Evolutionary conservation across 169 alveolate genomes (phyloP), one percentile per base, ranked within the genome.

Genomic region (Plasmodium falciparum): DNA sequence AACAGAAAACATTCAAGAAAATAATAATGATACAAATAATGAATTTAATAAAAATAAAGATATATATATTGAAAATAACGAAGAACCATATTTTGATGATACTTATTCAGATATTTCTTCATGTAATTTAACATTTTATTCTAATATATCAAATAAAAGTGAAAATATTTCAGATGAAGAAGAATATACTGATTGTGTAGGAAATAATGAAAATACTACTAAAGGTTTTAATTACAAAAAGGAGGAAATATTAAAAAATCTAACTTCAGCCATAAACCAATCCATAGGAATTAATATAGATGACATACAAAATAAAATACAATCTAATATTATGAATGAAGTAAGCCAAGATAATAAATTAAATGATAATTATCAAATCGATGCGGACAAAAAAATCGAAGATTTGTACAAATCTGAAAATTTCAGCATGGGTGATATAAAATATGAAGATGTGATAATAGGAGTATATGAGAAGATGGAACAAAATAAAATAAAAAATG

Each of bases 91-190:
- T 20, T n/a, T 17, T 43, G 78, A 76, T 63, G 89, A 76, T 24
- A 76, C 15, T 9, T 17, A 13, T 4, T 63, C 89, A n/a, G 73
- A 65, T 45, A 65, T 52, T 12, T 71, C 63, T 47, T 76, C 89
- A 3, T 63, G 78, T 12, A 63, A 76, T 22, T 47, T 76, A 76
- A 76, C 89, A n/a, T 76, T 76, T 29, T 50, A 76, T 76, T 76
- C 89, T 0, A 76, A 76, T 24, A 62, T 76, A 11, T 65, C 89
- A 9, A 39, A 65, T 65, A 49, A 29, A 26, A 75, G 22, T 33
- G 43, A 65, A 20, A 49, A 50, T 7, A 24, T 13, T 62, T 76
- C 76, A 4, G 89, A 76, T n/a, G 73, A 58, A 4, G 89, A 76
- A 50, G 52, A 76, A 50, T 12, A 0, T 56, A 56, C 49, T 22